Conservation (phyloP, 306 rosid genomes). For the Begonia loranthoides region DNA sequence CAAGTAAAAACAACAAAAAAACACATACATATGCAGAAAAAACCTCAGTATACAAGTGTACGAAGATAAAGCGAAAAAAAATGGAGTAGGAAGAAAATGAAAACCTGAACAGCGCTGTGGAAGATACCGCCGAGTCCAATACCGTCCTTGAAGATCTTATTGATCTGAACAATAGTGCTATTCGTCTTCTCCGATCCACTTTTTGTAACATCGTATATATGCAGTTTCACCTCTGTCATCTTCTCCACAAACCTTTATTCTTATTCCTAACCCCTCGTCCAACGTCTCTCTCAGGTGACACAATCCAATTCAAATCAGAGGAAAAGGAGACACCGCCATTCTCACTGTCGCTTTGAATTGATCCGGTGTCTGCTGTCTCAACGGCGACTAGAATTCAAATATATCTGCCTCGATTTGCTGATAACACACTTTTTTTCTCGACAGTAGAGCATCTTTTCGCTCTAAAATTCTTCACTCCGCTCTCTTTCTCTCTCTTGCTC, state of each 20-base stretch:
- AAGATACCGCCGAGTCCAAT: slow-evolving; percentile 95
- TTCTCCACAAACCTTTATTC: slow-evolving; percentile 10
- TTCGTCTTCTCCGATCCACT: slow-evolving; percentile 98
- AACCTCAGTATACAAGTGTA: no score
- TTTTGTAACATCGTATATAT: slow-evolving; percentile 87
- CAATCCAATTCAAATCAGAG: not conserved
- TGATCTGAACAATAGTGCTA: slow-evolving; percentile 86
- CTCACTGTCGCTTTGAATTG: not conserved
- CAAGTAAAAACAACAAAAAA: no score
- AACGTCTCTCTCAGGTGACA: not conserved
- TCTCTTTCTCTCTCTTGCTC: not conserved
- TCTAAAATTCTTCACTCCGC: not conserved
- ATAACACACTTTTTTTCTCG: not conserved
- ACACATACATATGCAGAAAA: no score
- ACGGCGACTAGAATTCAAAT: not conserved
- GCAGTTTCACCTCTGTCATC: slow-evolving; percentile 78
- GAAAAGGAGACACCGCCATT: not conserved
- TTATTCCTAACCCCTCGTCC: not conserved
- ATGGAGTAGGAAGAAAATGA: slow-evolving; percentile 1
- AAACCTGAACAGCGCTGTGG: slow-evolving; percentile 96
- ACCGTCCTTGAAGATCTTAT: slow-evolving; percentile 97
- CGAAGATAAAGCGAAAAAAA: not conserved
- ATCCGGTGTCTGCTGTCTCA: not conserved
- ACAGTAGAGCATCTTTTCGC: not conserved
- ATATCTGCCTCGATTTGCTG: not conserved